These are phyloP conservation scores for Pyrenochaeta sp. DNA, from an alignment of 2,329 filamentous ascomycete genomes.

Conservation along the genomic window DNA sequence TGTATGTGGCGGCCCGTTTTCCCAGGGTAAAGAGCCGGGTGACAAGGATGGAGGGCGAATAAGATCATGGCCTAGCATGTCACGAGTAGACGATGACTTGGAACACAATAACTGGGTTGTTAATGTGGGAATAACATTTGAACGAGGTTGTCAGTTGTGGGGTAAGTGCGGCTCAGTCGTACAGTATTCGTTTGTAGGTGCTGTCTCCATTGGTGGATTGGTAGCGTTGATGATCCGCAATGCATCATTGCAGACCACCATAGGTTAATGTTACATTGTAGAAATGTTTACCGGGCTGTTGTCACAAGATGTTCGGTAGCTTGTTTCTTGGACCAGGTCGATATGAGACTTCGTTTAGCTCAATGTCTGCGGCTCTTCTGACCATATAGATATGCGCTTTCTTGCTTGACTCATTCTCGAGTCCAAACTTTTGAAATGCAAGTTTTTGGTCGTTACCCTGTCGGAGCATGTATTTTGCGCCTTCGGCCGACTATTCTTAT, in stretches of 20 bases:
- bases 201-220: background rate
- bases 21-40: conserved; percentile 35
- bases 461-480: no score
- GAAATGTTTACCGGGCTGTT: conserved; percentile 1
- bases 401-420: no score
- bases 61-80: conserved; percentile 22
- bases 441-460: no score
- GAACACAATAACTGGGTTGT: conserved; percentile 19
- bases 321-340: conserved; percentile 7
- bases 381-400: no score
- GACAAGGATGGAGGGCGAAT: conserved; percentile 32
- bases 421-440: no score
- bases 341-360: conserved; percentile 9
- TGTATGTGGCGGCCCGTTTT: conserved; percentile 41
- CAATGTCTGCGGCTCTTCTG: conserved; percentile 3
- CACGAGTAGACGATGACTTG: conserved; percentile 13
- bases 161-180: conserved; percentile 20
- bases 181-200: background rate
- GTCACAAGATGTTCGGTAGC: background rate
- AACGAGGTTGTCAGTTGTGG: conserved; percentile 9
- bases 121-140: conserved; percentile 9
- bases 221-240: background rate
- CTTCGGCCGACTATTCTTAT: no score
- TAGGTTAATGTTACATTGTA: conserved; percentile 4
- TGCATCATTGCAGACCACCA: background rate